A percentile compares a stretch with the other conserved stretches of the same genome.
Conservation (phyloP, 1,139 yeast species). For the Pichia terricola region DNA sequence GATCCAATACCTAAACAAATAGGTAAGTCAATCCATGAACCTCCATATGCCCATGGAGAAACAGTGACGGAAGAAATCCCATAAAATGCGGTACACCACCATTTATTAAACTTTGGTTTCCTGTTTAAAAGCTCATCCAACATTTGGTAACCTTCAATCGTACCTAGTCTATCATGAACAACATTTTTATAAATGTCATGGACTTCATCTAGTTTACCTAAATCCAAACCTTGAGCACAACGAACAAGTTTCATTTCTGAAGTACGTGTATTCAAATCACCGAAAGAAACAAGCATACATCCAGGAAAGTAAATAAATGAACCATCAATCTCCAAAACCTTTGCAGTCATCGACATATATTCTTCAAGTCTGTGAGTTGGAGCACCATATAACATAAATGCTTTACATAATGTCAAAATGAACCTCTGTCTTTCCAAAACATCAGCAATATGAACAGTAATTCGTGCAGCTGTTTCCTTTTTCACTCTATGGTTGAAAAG, state of each 20-base stretch:
- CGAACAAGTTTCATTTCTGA: conserved; percentile 87
- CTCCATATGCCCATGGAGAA: conserved; percentile 84
- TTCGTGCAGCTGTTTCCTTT: conserved; percentile 41
- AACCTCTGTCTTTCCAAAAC: conserved; percentile 78
- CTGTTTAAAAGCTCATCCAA: conserved; percentile 57
- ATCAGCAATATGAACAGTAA: conserved; percentile 87
- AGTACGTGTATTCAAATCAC: conserved; percentile 87
- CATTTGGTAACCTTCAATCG: conserved; percentile 71
- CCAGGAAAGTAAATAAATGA: conserved; percentile 90
- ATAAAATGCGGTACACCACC: conserved; percentile 70
- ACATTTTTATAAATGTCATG: conserved; percentile 81
- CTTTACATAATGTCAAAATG: conserved; percentile 73
- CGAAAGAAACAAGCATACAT: conserved; percentile 86
- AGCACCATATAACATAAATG: conserved; percentile 87
- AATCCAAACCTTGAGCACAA: conserved; percentile 75
- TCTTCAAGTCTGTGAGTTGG: conserved; percentile 93
- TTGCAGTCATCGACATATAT: conserved; percentile 80
- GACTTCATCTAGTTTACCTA: conserved; percentile 70
- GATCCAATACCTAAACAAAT: conserved; percentile 71
- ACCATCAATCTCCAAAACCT: conserved; percentile 84
- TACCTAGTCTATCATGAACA: conserved; percentile 77
- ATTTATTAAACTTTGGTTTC: conserved; percentile 59
- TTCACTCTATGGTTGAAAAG: conserved; percentile 17
- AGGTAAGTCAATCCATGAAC: conserved; percentile 85
- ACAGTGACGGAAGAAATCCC: conserved; percentile 77